These are phyloP conservation scores for Leccinum barrowsii DNA, from an alignment of 768 basidiomycete genomes.

Conservation along the genomic window DNA sequence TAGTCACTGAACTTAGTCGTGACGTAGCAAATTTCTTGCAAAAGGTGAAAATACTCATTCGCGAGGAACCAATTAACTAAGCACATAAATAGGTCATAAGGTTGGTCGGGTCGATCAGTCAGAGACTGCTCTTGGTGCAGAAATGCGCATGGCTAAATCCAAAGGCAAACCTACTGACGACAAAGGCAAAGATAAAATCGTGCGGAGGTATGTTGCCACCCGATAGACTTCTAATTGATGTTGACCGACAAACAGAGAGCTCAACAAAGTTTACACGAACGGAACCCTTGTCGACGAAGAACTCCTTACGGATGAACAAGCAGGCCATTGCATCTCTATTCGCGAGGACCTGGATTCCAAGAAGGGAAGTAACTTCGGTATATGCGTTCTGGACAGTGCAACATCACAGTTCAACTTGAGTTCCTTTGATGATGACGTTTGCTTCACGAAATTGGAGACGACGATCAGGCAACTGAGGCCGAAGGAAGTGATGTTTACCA, in stretches of 20 bases:
- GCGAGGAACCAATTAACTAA: background rate
- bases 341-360: conserved; percentile 47
- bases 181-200: conserved; percentile 80
- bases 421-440: conserved; percentile 87
- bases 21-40: conserved; percentile 70
- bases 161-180: conserved; percentile 44
- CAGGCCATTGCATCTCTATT: conserved; percentile 91
- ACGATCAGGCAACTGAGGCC: conserved; percentile 86
- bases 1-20: conserved; percentile 3
- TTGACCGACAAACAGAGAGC: conserved; percentile 49
- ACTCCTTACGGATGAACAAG: conserved; percentile 87
- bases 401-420: conserved; percentile 94
- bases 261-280: conserved; percentile 94
- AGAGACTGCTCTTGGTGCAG: conserved; percentile 94
- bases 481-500: conserved; percentile 87
- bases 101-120: conserved; percentile 96
- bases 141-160: conserved; percentile 84
- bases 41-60: conserved; percentile 34
- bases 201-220: conserved; percentile 53
- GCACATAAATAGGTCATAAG: conserved; percentile 62
- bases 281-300: conserved; percentile 92
- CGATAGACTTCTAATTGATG: background rate
- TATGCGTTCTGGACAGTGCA: conserved; percentile 90
- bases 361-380: conserved; percentile 65
- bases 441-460: conserved; percentile 90